Percentiles rank a stretch among this genome's conserved stretches.
Evolutionary conservation across 2,329 filamentous ascomycete genomes (phyloP).

Genomic region (Ascomycota sp.): DNA sequence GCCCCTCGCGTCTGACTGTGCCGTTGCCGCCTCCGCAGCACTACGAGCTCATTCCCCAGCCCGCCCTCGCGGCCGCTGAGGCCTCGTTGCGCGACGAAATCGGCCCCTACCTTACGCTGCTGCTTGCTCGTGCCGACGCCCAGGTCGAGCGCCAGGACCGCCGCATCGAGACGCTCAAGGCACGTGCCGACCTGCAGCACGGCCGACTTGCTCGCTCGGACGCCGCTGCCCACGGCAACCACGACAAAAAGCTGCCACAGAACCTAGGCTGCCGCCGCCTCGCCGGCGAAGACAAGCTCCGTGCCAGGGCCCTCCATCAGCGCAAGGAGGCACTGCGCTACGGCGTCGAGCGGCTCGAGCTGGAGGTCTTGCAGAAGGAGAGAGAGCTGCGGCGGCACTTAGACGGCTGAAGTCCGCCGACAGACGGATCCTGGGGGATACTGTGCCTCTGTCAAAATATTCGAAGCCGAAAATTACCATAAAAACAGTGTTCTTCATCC

Average conservation of each 20-base stretch:
- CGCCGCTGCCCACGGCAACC: not conserved
- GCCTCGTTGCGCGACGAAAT: slow-evolving; percentile 70
- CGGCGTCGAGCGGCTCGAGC: slow-evolving; percentile 61
- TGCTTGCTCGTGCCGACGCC: slow-evolving; percentile 61
- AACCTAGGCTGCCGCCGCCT: slow-evolving; percentile 15
- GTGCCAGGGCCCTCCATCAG: slow-evolving; percentile 42
- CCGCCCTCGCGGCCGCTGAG: slow-evolving; percentile 61
- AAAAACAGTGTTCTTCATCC: not conserved
- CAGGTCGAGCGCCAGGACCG: slow-evolving; percentile 66
- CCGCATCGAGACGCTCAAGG: slow-evolving; percentile 63
- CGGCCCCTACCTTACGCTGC: slow-evolving; percentile 57
- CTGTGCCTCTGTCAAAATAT: not conserved
- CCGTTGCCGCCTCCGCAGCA: slow-evolving; percentile 29
- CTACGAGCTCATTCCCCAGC: slow-evolving; percentile 78
- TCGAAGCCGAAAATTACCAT: not conserved
- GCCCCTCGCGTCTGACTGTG: not conserved
- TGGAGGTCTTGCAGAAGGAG: slow-evolving; percentile 63
- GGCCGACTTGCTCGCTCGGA: slow-evolving; percentile 28
- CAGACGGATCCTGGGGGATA: not conserved
- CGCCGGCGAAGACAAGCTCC: slow-evolving; percentile 28
- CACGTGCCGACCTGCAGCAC: slow-evolving; percentile 62
- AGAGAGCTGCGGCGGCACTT: slow-evolving; percentile 31
- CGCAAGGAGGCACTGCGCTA: slow-evolving; percentile 73
- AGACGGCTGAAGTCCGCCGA: not conserved
- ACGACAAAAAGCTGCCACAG: slow-evolving; percentile 4